phyloP scores from a whole-genome alignment of 2,329 filamentous ascomycete species.

The Epichloe hybrida region DNA sequence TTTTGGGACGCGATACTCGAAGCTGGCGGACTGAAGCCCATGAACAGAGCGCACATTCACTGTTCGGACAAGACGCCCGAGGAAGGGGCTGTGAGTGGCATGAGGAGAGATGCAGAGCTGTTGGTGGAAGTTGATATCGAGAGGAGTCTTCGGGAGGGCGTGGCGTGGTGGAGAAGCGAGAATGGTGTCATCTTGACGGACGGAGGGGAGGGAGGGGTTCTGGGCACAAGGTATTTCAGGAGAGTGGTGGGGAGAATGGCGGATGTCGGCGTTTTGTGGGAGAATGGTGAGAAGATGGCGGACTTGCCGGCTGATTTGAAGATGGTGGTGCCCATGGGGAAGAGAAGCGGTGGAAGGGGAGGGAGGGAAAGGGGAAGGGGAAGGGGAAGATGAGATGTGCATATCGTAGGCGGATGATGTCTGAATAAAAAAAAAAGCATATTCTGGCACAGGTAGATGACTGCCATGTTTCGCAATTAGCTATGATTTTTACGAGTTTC shows the following conservation, averaged over 20 bases:
- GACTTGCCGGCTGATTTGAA: constrained; percentile 52
- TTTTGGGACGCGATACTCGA: constrained; percentile 64
- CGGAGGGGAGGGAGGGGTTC: constrained; percentile 42
- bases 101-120: constrained; percentile 65
- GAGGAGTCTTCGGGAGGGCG: constrained; percentile 44
- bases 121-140: constrained; percentile 64
- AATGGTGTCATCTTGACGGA: constrained; percentile 63
- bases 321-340: constrained; percentile 32
- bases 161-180: constrained; percentile 67
- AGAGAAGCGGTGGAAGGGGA: constrained; percentile 26
- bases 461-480: background rate
- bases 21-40: constrained; percentile 65
- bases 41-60: constrained; percentile 82
- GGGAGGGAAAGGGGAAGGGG: constrained; percentile 22
- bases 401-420: background rate
- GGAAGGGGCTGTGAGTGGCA: constrained; percentile 57
- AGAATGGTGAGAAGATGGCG: constrained; percentile 50
- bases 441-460: background rate
- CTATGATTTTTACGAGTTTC: no score
- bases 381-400: background rate
- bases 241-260: constrained; percentile 50
- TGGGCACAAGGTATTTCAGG: constrained; percentile 56
- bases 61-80: constrained; percentile 53
- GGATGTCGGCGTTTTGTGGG: constrained; percentile 54
- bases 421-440: background rate